A percentile compares a stretch with the other conserved stretches of the same genome.
phyloP scores from a whole-genome alignment of 2,329 filamentous ascomycete species.

The Claviceps paspali region DNA sequence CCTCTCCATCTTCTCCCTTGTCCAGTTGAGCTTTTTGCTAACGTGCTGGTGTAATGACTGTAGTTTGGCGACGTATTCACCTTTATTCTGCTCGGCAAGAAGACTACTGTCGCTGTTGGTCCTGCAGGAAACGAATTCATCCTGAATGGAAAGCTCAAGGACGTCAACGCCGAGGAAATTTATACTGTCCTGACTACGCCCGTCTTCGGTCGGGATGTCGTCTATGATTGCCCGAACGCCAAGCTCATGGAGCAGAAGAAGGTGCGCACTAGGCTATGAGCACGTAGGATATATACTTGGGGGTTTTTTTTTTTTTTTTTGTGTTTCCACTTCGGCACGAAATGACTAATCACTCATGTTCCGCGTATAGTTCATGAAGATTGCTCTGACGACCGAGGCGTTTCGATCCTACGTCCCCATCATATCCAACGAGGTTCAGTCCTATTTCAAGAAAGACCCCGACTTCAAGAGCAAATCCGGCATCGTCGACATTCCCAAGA shows the following conservation, averaged over 20 bases:
- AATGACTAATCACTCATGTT: background rate
- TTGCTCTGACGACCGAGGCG: conserved; percentile 59
- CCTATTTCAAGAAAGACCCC: conserved; percentile 54
- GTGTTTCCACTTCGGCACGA: background rate
- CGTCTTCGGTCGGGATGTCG: conserved; percentile 70
- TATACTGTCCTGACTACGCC: conserved; percentile 62
- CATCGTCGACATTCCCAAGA: conserved; percentile 54
- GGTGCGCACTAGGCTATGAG: conserved; percentile 28
- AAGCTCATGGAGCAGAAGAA: conserved; percentile 97
- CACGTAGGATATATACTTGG: background rate
- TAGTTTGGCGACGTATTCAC: conserved; percentile 84
- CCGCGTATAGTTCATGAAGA: conserved; percentile 56
- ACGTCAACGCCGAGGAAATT: conserved; percentile 81
- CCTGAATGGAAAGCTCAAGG: conserved; percentile 77
- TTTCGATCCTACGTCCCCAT: conserved; percentile 64
- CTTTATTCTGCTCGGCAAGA: conserved; percentile 75
- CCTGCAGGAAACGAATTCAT: conserved; percentile 81
- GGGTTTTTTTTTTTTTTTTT: background rate
- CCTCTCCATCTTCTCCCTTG: background rate
- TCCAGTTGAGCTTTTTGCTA: background rate
- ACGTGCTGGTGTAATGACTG: background rate
- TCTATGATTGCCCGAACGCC: conserved; percentile 80
- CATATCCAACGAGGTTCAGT: conserved; percentile 58
- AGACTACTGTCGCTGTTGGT: conserved; percentile 74
- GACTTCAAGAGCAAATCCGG: conserved; percentile 55